Conservation (phyloP, 2,329 filamentous ascomycete species). For the Raffaelea deltoideospora region DNA sequence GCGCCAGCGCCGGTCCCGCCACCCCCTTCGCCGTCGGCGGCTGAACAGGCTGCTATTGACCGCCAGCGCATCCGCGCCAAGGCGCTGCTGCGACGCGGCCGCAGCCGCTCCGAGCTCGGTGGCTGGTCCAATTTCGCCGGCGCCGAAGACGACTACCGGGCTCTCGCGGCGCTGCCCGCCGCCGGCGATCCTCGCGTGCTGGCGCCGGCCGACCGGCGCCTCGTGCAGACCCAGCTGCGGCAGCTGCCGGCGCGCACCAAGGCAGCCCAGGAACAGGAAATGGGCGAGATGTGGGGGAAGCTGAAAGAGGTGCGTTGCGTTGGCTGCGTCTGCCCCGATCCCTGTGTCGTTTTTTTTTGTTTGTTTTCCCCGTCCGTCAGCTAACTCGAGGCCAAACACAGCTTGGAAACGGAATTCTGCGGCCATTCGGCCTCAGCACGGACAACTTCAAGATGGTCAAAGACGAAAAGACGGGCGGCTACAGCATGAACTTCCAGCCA, state of each 20-base stretch:
- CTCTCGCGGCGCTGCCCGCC: conserved; percentile 26
- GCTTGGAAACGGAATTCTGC: conserved; percentile 80
- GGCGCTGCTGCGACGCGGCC: conserved; percentile 64
- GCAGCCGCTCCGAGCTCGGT: conserved; percentile 53
- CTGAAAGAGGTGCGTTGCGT: conserved; percentile 54
- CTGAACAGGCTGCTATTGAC: conserved; percentile 31
- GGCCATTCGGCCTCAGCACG: conserved; percentile 85
- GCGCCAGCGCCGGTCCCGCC: conserved; percentile 18
- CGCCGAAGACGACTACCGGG: conserved; percentile 66
- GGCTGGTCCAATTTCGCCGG: conserved; percentile 70
- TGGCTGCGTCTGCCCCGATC: too few relatives aligned
- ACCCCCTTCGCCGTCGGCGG: conserved; percentile 9
- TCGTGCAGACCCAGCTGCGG: conserved; percentile 51
- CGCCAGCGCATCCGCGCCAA: conserved; percentile 68
- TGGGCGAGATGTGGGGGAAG: conserved; percentile 96
- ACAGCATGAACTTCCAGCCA: conserved; percentile 73
- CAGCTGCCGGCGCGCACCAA: conserved; percentile 55
- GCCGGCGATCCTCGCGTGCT: conserved; percentile 11
- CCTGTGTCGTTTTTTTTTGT: not conserved
- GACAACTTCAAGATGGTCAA: conserved; percentile 91
- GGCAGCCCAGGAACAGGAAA: conserved; percentile 70
- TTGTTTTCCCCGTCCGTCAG: too few relatives aligned
- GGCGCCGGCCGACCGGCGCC: conserved; percentile 37
- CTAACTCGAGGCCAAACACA: too few relatives aligned
- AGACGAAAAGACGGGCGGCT: conserved; percentile 77